Percentiles rank a stretch among this genome's conserved stretches.
These are phyloP conservation scores for Viola pubescens DNA, from an alignment of 441 rosid genomes.

Conservation along the genomic window DNA sequence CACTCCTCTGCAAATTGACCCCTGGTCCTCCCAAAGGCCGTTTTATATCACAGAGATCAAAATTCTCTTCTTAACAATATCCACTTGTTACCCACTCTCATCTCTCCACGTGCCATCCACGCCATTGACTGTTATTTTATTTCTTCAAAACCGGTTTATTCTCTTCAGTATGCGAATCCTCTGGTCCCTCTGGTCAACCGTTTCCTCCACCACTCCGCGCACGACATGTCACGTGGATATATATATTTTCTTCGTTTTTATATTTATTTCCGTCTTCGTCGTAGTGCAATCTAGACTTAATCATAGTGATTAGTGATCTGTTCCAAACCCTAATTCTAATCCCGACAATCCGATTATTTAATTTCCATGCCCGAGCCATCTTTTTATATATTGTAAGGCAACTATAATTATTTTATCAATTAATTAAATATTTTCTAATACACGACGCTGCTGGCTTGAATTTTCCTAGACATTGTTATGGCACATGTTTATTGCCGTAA, in stretches of 20 bases:
- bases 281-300: neutral
- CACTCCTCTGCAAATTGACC: conserved; percentile 13
- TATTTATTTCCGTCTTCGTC: neutral
- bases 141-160: conserved; percentile 1
- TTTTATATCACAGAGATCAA: neutral
- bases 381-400: neutral
- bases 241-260: neutral
- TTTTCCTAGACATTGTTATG: too few species aligned
- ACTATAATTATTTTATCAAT: neutral
- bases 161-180: conserved; percentile 17
- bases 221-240: conserved; percentile 4
- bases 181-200: conserved; percentile 11
- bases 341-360: neutral
- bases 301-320: neutral
- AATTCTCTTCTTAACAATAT: too few species aligned
- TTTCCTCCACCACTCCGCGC: neutral
- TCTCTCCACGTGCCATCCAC: conserved; percentile 13
- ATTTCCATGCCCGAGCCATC: neutral
- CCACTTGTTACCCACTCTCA: neutral
- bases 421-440: too few species aligned
- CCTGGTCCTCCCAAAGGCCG: conserved; percentile 18
- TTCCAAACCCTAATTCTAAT: neutral
- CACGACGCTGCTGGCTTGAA: too few species aligned
- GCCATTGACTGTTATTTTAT: neutral
- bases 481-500: too few species aligned